Base-by-base conservation (phyloP, 2,329 filamentous ascomycete genomes). In the Metarhizium anisopliae region DNA sequence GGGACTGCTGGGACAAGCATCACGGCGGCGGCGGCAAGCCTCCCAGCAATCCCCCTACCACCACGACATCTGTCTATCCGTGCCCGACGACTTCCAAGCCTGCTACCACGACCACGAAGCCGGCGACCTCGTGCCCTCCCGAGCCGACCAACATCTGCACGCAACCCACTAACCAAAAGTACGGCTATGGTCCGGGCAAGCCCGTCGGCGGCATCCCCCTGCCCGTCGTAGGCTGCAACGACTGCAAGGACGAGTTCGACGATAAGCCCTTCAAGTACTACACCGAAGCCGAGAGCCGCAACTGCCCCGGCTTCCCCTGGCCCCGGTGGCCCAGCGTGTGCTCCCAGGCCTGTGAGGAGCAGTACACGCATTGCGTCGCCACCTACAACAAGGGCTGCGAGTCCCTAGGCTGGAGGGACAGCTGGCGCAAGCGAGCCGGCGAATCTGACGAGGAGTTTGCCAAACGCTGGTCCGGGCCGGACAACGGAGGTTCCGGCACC, bases 131-230 rank as follows among this genome's bases (percentile, higher is more conserved):
- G 47, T 72, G 74, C 54, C 69, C 74, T 53, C 76, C 79, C 2
- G 67, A 74, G 38, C 74, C 77, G 1, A 79, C 76, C 55, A 76
- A 76, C 61, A 74, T 82, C 62, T 82, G 79, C 74, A 69, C 66
- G 40, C 77, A 82, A 67, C 75, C 79, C n/a, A 67, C 70, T 53
- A 77, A 71, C 69, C 79, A 81, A 61, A 77, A 79, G 65, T 81
- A 78, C 61, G 84, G 83, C 53, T 93, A 91, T 64, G 83, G 81
- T 1, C 84, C 86, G 2, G 81, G 85, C 40, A 84, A 73, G 52
- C 74, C 77, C 2, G 77, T 81, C 16, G 80, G 77, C 51, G 74
- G 70, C 57, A 80, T 83, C 54, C 67, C 70, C 25, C 68, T 82
- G 53, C 80, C 79, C 50, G 67, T 79, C 55, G 72, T 82, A 36